These are phyloP conservation scores for Centrapalus pauciflorus DNA, from an alignment of 129 eudicot species.

Conservation along the genomic window DNA sequence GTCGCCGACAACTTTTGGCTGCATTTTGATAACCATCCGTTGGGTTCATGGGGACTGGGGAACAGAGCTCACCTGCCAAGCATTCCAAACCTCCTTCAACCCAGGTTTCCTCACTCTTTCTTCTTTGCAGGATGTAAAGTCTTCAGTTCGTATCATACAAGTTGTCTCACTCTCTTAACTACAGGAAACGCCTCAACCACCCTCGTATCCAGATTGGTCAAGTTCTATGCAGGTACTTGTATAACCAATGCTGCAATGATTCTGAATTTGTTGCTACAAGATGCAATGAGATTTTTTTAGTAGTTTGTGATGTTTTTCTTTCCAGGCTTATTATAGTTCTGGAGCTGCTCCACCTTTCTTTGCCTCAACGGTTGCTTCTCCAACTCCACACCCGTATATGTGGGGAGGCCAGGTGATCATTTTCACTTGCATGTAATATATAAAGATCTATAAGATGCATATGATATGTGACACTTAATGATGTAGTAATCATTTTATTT, in stretches of 20 bases:
- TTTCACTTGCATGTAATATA: background rate
- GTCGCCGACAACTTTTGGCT: slow-evolving; percentile 9
- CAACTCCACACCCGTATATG: slow-evolving; percentile 83
- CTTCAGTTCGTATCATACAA: background rate
- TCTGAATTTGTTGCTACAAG: slow-evolving; percentile 5
- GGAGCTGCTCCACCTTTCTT: slow-evolving; percentile 81
- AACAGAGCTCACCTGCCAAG: slow-evolving; percentile 69
- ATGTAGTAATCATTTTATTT: slow-evolving; percentile 6
- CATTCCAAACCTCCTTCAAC: slow-evolving; percentile 58
- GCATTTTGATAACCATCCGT: slow-evolving; percentile 8
- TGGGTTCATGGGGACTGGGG: slow-evolving; percentile 62
- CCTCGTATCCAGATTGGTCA: slow-evolving; percentile 83
- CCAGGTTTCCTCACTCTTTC: slow-evolving; percentile 45
- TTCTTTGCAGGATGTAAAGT: background rate
- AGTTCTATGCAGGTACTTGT: slow-evolving; percentile 74
- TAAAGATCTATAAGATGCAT: background rate
- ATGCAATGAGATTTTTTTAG: background rate
- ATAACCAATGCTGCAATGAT: background rate
- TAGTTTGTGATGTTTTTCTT: slow-evolving; percentile 6
- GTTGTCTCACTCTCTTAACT: background rate
- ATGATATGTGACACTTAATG: slow-evolving; percentile 2
- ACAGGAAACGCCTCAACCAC: slow-evolving; percentile 73
- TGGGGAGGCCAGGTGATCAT: slow-evolving; percentile 83
- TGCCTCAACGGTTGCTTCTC: slow-evolving; percentile 80
- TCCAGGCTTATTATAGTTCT: slow-evolving; percentile 80